Percentiles rank a stretch among this genome's conserved stretches.
phyloP scores from a whole-genome alignment of 1,284 basidiomycete genomes.

The Marasmius sp. region DNA sequence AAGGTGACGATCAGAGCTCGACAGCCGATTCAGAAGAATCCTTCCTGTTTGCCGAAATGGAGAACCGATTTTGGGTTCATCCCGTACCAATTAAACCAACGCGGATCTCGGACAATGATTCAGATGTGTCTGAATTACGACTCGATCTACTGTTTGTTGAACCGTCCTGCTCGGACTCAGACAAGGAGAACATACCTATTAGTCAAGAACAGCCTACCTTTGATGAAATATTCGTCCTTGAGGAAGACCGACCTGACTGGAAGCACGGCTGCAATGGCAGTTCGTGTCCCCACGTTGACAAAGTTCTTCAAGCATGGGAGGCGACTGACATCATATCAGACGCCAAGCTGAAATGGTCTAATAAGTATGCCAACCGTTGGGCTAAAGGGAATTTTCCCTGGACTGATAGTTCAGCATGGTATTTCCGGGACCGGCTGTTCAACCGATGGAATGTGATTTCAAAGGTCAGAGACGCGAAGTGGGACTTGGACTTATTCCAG shows the following conservation, averaged over 20 bases:
- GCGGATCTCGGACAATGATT: no score
- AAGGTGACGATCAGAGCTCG: no score
- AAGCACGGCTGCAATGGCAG: no score
- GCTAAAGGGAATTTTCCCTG: not conserved
- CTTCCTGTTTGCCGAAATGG: no score
- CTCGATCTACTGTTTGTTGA: no score
- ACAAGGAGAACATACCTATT: not conserved
- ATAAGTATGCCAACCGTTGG: not conserved
- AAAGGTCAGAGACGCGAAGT: not conserved
- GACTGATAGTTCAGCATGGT: not conserved
- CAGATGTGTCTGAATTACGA: no score
- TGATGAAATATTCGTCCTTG: not conserved
- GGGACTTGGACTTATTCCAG: not conserved
- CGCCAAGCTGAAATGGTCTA: not conserved
- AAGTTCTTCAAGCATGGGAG: not conserved
- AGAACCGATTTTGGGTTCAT: no score
- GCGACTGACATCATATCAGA: not conserved
- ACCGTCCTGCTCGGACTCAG: no score
- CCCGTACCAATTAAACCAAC: no score
- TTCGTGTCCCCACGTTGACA: not conserved
- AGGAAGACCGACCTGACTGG: no score
- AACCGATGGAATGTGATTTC: not conserved
- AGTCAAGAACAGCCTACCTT: not conserved
- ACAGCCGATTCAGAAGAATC: no score
- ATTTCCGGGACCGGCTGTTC: not conserved